These are phyloP conservation scores for Phaffia rhodozyma DNA, from an alignment of 1,284 basidiomycete genomes.

Conservation along the genomic window DNA sequence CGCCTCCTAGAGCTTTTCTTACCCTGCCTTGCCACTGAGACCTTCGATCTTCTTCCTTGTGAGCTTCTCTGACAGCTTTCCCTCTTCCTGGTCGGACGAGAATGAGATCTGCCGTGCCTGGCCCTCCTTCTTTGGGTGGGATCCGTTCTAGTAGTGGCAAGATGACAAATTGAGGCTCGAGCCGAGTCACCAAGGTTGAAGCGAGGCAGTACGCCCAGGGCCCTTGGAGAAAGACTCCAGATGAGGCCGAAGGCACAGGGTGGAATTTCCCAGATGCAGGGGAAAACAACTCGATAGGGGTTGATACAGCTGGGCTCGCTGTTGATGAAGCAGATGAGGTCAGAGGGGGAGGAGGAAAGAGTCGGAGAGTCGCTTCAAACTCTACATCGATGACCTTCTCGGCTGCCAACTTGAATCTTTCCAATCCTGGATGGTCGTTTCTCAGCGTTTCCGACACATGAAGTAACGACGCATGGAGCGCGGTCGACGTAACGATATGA, in stretches of 20 bases:
- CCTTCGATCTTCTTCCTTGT: conserved; percentile 32
- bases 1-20: conserved; percentile 46
- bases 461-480: conserved; percentile 79
- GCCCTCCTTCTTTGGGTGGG: conserved; percentile 16
- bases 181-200: conserved; percentile 64
- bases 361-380: conserved; percentile 49
- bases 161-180: conserved; percentile 70
- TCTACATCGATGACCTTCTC: conserved; percentile 50
- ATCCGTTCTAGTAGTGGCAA: conserved; percentile 45
- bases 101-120: conserved; percentile 56
- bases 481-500: conserved; percentile 41
- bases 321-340: not conserved
- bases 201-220: conserved; percentile 79
- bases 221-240: conserved; percentile 45
- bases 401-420: conserved; percentile 78
- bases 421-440: conserved; percentile 54
- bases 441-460: conserved; percentile 67
- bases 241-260: conserved; percentile 27
- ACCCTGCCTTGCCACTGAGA: conserved; percentile 26
- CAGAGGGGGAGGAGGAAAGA: conserved; percentile 41
- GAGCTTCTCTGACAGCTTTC: conserved; percentile 23
- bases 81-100: conserved; percentile 61
- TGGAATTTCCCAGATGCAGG: conserved; percentile 42
- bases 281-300: conserved; percentile 45
- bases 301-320: not conserved